Percentiles rank a stretch among this genome's conserved stretches.
These are phyloP conservation scores for Heterotrichella gracilis DNA, from an alignment of 352 stramenopile genomes.

Conservation along the genomic window DNA sequence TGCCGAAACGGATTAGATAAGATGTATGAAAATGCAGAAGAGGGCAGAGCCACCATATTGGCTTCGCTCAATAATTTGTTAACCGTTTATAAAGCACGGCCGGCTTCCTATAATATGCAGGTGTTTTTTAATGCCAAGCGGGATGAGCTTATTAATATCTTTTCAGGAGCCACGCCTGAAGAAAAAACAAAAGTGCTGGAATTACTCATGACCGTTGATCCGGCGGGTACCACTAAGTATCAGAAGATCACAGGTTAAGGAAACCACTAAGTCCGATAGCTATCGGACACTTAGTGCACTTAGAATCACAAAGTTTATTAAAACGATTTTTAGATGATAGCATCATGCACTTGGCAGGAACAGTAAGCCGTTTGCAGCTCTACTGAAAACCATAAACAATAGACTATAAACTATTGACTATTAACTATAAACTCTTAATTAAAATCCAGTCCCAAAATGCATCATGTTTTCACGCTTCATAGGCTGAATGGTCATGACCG, in stretches of 20 bases:
- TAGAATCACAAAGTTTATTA: too few species aligned
- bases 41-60: neutral
- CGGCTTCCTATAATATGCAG: neutral
- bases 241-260: neutral
- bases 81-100: neutral
- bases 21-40: neutral
- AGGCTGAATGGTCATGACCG: neutral
- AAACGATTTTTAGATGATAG: too few species aligned
- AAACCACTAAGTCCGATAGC: neutral
- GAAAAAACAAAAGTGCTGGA: conserved; percentile 4
- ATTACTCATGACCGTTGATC: neutral
- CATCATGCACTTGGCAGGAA: too few species aligned
- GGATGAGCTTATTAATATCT: conserved; percentile 1
- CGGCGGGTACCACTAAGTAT: neutral
- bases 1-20: neutral
- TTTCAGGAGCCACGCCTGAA: neutral
- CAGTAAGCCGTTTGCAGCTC: too few species aligned
- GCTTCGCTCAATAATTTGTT: neutral
- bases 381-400: too few species aligned
- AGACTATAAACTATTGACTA: too few species aligned
- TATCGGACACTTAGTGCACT: too few species aligned
- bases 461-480: neutral
- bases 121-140: neutral
- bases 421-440: too few species aligned
- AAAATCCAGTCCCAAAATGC: neutral